phyloP scores from a whole-genome alignment of 441 rosid genomes.

The Viola pubescens region DNA sequence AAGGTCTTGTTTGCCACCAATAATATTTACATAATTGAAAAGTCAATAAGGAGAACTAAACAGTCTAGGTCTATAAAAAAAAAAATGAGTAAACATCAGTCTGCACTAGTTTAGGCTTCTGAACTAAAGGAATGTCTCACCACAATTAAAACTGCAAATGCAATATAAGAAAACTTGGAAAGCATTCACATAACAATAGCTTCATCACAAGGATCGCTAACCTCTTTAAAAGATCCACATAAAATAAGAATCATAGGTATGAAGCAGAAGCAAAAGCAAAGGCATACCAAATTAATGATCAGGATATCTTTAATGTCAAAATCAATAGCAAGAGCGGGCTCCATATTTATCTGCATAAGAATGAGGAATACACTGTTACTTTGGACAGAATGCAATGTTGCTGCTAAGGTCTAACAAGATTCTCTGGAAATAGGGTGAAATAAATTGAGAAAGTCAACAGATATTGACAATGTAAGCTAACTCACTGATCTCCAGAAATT shows the following conservation, averaged over 20 bases:
- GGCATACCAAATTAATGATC: conserved; percentile 10
- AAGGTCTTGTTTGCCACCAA: background rate
- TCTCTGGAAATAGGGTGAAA: background rate
- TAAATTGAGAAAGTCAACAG: background rate
- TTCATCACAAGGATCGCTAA: conserved; percentile 1
- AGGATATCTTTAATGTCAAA: conserved; percentile 90
- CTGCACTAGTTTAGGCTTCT: background rate
- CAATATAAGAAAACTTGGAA: background rate
- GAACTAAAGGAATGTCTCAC: background rate
- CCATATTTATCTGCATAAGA: conserved; percentile 59
- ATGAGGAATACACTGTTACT: conserved; percentile 9
- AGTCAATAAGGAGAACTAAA: background rate
- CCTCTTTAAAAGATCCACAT: background rate
- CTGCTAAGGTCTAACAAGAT: background rate
- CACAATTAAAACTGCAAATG: background rate
- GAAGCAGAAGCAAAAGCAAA: background rate
- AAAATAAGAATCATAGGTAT: background rate
- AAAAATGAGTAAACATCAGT: background rate
- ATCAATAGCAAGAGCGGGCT: conserved; percentile 79
- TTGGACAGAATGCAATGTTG: background rate
- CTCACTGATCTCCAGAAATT: background rate
- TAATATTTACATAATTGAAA: background rate
- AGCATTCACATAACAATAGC: background rate
- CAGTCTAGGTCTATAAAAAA: background rate
- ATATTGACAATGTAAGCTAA: background rate